Percentiles rank a stretch among this genome's conserved stretches.
Evolutionary conservation across 768 basidiomycete species (phyloP).

Genomic region (Macrolepiota fuliginosa): DNA sequence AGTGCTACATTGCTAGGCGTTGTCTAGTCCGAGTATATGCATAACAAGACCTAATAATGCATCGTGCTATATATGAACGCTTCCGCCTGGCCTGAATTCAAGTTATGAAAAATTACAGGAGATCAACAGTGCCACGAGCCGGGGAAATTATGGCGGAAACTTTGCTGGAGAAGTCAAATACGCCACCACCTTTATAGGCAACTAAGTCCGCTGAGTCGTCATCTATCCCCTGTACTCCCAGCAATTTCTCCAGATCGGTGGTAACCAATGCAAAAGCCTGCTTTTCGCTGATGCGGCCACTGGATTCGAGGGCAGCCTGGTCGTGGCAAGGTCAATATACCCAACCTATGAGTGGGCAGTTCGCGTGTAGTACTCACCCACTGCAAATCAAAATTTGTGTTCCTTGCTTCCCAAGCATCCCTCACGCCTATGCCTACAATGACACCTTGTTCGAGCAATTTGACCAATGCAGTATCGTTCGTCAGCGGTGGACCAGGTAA

Average conservation of each 20-base stretch:
- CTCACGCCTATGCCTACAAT: conserved; percentile 70
- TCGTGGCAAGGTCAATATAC: conserved; percentile 7
- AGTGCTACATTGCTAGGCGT: conserved; percentile 70
- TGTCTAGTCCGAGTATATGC: conserved; percentile 31
- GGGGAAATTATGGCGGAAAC: conserved; percentile 56
- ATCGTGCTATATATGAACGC: conserved; percentile 17
- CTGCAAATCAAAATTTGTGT: conserved; percentile 72
- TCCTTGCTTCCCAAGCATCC: conserved; percentile 72
- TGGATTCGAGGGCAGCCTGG: conserved; percentile 47
- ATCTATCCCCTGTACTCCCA: conserved; percentile 37
- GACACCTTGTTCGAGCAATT: conserved; percentile 69
- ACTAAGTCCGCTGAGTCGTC: conserved; percentile 56
- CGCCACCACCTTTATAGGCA: conserved; percentile 55
- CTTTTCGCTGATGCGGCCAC: conserved; percentile 37
- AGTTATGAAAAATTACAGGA: conserved; percentile 32
- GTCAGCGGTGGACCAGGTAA: conserved; percentile 76
- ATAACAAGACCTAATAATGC: conserved; percentile 1
- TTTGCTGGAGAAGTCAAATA: conserved; percentile 54
- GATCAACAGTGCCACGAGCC: conserved; percentile 46
- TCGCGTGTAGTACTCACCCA: conserved; percentile 55
- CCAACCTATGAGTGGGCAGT: background rate
- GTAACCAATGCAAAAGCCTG: conserved; percentile 44
- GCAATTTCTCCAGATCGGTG: conserved; percentile 39
- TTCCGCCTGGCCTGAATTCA: background rate
- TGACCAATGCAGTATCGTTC: conserved; percentile 57